phyloP scores from a whole-genome alignment of 345 rosid genomes.

The Gossypium arboreum region DNA sequence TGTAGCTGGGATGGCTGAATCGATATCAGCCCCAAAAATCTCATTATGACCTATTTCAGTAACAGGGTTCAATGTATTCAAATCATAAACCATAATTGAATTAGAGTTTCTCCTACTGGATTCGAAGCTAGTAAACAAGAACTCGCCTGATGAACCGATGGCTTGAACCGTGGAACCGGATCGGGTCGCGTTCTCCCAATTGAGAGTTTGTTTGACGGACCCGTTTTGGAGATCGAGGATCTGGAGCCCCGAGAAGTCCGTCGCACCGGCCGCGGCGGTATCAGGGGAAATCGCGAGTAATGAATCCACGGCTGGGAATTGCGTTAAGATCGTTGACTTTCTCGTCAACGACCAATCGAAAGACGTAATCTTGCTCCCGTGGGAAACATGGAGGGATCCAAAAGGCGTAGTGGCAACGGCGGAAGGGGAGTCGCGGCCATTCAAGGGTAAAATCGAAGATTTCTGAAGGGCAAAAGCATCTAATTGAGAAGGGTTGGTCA shows the following conservation, averaged over 20 bases:
- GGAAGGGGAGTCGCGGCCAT: slow-evolving; percentile 74
- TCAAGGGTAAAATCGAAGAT: slow-evolving; percentile 45
- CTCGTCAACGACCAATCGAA: slow-evolving; percentile 80
- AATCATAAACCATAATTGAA: slow-evolving; percentile 75
- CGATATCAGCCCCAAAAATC: slow-evolving; percentile 71
- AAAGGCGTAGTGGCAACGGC: slow-evolving; percentile 46
- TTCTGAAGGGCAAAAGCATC: slow-evolving; percentile 73
- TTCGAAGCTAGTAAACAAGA: slow-evolving; percentile 82
- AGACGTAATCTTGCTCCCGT: slow-evolving; percentile 87
- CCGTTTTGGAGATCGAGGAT: slow-evolving; percentile 72
- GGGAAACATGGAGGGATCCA: slow-evolving; percentile 74
- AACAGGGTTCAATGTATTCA: slow-evolving; percentile 50
- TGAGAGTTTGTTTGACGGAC: slow-evolving; percentile 41
- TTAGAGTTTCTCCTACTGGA: slow-evolving; percentile 85
- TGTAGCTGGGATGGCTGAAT: slow-evolving; percentile 75
- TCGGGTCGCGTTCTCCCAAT: slow-evolving; percentile 67
- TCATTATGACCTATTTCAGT: slow-evolving; percentile 68
- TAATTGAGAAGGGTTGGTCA: slow-evolving; percentile 63
- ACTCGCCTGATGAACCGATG: slow-evolving; percentile 58
- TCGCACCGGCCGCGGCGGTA: slow-evolving; percentile 76
- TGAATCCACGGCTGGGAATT: slow-evolving; percentile 84
- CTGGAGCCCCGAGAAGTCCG: slow-evolving; percentile 82
- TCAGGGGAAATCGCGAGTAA: slow-evolving; percentile 54
- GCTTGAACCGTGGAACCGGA: slow-evolving; percentile 87
- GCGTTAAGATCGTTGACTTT: slow-evolving; percentile 69